A percentile compares a stretch with the other conserved stretches of the same genome.
phyloP scores from a whole-genome alignment of 495 filamentous ascomycete species.

The Daldinia grandis region DNA sequence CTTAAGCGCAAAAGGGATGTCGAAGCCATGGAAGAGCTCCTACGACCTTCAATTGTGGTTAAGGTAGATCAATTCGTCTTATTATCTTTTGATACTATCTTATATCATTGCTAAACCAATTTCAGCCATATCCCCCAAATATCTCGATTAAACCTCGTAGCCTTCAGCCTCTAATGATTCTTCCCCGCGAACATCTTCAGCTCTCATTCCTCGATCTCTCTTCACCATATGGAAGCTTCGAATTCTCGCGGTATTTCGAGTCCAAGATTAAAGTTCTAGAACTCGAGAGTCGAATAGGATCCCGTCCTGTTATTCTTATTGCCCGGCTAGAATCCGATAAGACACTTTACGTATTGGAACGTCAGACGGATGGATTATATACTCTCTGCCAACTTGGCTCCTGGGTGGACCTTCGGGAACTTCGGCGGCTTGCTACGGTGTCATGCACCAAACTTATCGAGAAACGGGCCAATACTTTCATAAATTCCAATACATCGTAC shows the following conservation, averaged over 20 bases:
- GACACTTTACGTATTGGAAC: conserved; percentile 74
- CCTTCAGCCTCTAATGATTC: conserved; percentile 66
- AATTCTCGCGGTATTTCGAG: conserved; percentile 64
- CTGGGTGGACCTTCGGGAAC: conserved; percentile 66
- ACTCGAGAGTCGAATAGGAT: conserved; percentile 60
- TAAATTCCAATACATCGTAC: conserved; percentile 16
- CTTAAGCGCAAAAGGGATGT: conserved; percentile 46
- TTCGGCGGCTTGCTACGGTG: conserved; percentile 54
- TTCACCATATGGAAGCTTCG: conserved; percentile 59
- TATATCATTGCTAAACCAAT: conserved; percentile 31
- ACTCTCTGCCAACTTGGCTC: conserved; percentile 73
- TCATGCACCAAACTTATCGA: conserved; percentile 43
- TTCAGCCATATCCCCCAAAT: conserved; percentile 66
- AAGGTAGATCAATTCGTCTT: conserved; percentile 48
- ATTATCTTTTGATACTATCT: not conserved
- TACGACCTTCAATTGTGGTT: conserved; percentile 57
- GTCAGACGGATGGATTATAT: conserved; percentile 71
- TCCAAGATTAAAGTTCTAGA: conserved; percentile 70
- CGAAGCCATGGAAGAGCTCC: conserved; percentile 56
- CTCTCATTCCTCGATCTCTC: conserved; percentile 68
- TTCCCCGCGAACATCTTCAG: conserved; percentile 68
- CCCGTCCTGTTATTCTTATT: conserved; percentile 68
- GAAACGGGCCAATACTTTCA: conserved; percentile 11
- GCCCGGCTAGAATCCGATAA: conserved; percentile 67
- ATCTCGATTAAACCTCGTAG: conserved; percentile 65